Percentiles rank a stretch among this genome's conserved stretches.
These are phyloP conservation scores for Kalmanozyma brasiliensis DNA, from an alignment of 1,284 basidiomycete species.

Conservation along the genomic window DNA sequence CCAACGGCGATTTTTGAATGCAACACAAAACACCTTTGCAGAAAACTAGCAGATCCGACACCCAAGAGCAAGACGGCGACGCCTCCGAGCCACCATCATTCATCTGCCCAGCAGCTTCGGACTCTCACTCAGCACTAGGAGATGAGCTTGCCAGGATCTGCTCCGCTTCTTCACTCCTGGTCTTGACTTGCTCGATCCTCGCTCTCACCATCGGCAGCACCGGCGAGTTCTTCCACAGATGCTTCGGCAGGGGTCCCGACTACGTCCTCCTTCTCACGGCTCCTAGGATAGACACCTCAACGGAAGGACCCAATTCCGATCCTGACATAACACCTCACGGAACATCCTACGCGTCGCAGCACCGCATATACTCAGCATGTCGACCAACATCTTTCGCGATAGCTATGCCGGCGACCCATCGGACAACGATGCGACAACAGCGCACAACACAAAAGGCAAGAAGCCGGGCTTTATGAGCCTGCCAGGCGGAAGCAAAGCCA, in stretches of 20 bases:
- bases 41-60: conserved; percentile 5
- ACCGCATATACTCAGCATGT: conserved; percentile 12
- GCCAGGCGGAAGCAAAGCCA: conserved; percentile 48
- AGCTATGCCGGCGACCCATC: conserved; percentile 24
- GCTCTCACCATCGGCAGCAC: too few relatives aligned
- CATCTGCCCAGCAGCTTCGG: too few relatives aligned
- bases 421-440: neutral
- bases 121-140: too few relatives aligned
- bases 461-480: conserved; percentile 31
- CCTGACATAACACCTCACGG: neutral
- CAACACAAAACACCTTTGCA: conserved; percentile 8
- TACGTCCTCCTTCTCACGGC: too few relatives aligned
- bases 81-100: neutral
- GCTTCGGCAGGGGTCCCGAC: neutral
- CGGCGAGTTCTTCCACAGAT: neutral
- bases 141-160: too few relatives aligned
- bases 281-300: too few relatives aligned
- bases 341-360: neutral
- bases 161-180: too few relatives aligned
- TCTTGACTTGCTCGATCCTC: too few relatives aligned
- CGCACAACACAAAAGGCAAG: conserved; percentile 1
- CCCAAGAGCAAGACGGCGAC: neutral
- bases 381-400: conserved; percentile 47
- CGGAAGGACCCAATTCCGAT: neutral
- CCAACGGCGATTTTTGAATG: conserved; percentile 4